These are phyloP conservation scores for Lactarius tabidus DNA, from an alignment of 768 basidiomycete species.

Conservation along the genomic window DNA sequence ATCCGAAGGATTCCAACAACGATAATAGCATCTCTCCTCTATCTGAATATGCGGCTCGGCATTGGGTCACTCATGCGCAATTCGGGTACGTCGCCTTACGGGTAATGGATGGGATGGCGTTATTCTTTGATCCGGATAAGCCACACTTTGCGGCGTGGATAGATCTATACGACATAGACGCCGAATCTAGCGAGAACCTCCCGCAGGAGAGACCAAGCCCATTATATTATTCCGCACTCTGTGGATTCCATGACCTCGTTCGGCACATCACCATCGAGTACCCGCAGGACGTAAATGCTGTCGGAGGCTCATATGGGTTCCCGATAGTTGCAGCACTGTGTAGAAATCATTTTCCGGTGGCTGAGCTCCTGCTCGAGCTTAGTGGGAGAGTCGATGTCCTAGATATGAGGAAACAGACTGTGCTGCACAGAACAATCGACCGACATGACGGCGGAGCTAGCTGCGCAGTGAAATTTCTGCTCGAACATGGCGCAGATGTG, in stretches of 20 bases:
- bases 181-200: background rate
- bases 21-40: too few species aligned
- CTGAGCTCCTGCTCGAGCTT: background rate
- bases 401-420: too few species aligned
- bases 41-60: too few species aligned
- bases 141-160: background rate
- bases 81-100: background rate
- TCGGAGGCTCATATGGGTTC: background rate
- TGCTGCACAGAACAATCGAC: too few species aligned
- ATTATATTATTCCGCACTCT: background rate
- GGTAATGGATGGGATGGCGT: background rate
- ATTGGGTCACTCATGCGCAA: too few species aligned
- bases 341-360: background rate
- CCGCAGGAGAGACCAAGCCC: background rate
- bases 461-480: too few species aligned
- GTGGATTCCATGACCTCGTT: constrained; percentile 2
- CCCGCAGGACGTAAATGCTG: constrained; percentile 5
- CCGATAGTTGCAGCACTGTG: constrained; percentile 1
- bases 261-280: background rate
- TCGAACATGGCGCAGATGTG: too few species aligned
- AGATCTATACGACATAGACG: background rate
- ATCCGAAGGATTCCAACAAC: background rate
- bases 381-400: background rate
- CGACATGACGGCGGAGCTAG: too few species aligned
- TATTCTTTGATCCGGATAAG: background rate